These are phyloP conservation scores for Plasmopara halstedii DNA, from an alignment of 352 stramenopile genomes.

Conservation along the genomic window DNA sequence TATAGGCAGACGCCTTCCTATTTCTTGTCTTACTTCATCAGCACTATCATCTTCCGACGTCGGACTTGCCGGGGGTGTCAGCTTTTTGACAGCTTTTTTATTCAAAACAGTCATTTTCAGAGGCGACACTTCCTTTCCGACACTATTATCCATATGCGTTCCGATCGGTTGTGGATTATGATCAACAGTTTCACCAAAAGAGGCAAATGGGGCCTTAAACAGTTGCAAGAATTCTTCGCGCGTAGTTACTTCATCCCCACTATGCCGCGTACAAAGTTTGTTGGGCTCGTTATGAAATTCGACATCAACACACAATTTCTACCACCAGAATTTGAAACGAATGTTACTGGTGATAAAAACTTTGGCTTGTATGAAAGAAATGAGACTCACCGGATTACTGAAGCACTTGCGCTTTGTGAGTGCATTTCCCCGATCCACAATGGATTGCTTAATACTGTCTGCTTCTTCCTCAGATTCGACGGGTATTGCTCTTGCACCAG, in stretches of 20 bases:
- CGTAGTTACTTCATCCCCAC: slow-evolving; percentile 5
- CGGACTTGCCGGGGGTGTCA: too few relatives aligned
- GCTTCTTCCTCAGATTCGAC: slow-evolving; percentile 8
- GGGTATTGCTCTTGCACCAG: slow-evolving; percentile 1
- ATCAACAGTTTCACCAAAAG: slow-evolving; percentile 6
- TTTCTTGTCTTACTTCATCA: too few relatives aligned
- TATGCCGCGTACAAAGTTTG: slow-evolving; percentile 8
- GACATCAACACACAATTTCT: slow-evolving; percentile 10
- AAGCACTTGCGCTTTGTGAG: slow-evolving; percentile 2
- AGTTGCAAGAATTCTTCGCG: slow-evolving; percentile 8
- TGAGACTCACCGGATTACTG: slow-evolving; percentile 4
- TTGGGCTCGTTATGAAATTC: slow-evolving; percentile 6
- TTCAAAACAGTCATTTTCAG: too few relatives aligned
- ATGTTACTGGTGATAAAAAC: too few relatives aligned
- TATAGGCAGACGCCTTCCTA: too few relatives aligned
- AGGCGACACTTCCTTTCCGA: too few relatives aligned
- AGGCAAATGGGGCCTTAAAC: slow-evolving; percentile 1
- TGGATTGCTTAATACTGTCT: slow-evolving; percentile 4
- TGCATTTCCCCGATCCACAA: slow-evolving; percentile 2
- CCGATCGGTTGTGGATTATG: too few relatives aligned
- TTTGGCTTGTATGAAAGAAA: too few relatives aligned
- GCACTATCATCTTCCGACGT: too few relatives aligned
- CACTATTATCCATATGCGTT: too few relatives aligned
- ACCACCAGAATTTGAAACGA: background rate
- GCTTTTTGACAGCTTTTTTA: too few relatives aligned